Conservation (phyloP, 2,329 filamentous ascomycete species). For the Scedosporium apiospermum region DNA sequence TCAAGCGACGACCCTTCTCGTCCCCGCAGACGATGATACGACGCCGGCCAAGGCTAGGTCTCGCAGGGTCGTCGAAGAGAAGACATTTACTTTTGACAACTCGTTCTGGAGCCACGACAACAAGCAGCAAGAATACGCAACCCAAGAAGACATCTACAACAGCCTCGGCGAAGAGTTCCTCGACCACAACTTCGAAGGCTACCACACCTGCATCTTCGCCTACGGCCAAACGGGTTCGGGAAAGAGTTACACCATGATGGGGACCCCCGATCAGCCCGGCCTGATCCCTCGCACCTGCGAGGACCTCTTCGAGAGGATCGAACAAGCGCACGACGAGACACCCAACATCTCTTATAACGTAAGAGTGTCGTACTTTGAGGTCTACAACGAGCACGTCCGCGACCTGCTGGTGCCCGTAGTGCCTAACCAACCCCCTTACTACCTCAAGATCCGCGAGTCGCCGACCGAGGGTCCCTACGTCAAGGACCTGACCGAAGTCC, state of each 20-base stretch:
- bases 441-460: constrained; percentile 94
- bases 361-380: constrained; percentile 95
- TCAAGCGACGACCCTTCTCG: constrained; percentile 72
- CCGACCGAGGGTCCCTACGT: constrained; percentile 93
- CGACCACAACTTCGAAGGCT: constrained; percentile 98
- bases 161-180: constrained; percentile 91
- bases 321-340: constrained; percentile 63
- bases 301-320: constrained; percentile 90
- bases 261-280: constrained; percentile 71
- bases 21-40: constrained; percentile 49
- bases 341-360: constrained; percentile 95
- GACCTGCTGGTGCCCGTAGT: constrained; percentile 74
- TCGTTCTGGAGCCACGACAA: constrained; percentile 94
- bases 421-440: constrained; percentile 67
- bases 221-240: constrained; percentile 97
- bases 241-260: constrained; percentile 99
- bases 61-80: constrained; percentile 74
- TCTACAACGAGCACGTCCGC: constrained; percentile 98
- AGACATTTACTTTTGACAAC: constrained; percentile 90
- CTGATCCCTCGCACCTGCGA: constrained; percentile 93
- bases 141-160: constrained; percentile 90
- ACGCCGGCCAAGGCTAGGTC: constrained; percentile 51
- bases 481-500: constrained; percentile 89
- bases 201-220: constrained; percentile 98
- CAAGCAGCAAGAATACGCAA: constrained; percentile 74